These are phyloP conservation scores for Citrus maxima DNA, from an alignment of 345 rosid genomes.

Conservation along the genomic window DNA sequence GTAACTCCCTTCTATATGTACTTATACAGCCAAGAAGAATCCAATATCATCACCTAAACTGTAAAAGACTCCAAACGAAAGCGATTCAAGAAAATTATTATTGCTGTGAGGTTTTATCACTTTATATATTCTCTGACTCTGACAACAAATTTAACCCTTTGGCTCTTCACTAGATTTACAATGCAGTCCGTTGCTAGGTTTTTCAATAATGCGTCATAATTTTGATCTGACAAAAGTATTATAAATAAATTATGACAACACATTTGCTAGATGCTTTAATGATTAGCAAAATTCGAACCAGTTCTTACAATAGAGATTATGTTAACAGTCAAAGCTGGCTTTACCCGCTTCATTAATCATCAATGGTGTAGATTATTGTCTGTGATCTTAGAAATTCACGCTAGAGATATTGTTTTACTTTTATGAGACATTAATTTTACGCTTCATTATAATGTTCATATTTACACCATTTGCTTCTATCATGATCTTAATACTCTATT, in stretches of 20 bases:
- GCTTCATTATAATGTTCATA: constrained; percentile 9
- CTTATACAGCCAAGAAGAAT: constrained; percentile 28
- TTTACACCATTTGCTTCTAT: neutral
- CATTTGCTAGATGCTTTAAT: constrained; percentile 29
- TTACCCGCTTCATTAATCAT: neutral
- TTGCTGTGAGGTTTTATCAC: too few species aligned
- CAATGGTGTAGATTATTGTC: neutral
- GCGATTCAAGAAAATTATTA: constrained; percentile 11
- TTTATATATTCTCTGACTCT: neutral
- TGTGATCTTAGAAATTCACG: constrained; percentile 4
- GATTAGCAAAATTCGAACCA: constrained; percentile 24
- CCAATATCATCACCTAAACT: constrained; percentile 28
- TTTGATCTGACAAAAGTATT: constrained; percentile 24
- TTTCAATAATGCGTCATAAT: constrained; percentile 24
- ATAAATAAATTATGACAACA: constrained; percentile 28
- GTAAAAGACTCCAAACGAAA: constrained; percentile 33
- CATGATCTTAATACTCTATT: neutral
- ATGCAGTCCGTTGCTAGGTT: neutral
- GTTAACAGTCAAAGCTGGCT: neutral
- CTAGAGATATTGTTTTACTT: constrained; percentile 5
- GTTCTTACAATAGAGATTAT: neutral
- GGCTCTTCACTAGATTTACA: neutral
- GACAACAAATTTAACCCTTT: constrained; percentile 9
- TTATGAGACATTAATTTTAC: constrained; percentile 17
- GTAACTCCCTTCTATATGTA: constrained; percentile 19